Percentiles rank a stretch among this genome's conserved stretches.
Conservation (phyloP, 2,329 filamentous ascomycete species). For the Penicillium sp. region DNA sequence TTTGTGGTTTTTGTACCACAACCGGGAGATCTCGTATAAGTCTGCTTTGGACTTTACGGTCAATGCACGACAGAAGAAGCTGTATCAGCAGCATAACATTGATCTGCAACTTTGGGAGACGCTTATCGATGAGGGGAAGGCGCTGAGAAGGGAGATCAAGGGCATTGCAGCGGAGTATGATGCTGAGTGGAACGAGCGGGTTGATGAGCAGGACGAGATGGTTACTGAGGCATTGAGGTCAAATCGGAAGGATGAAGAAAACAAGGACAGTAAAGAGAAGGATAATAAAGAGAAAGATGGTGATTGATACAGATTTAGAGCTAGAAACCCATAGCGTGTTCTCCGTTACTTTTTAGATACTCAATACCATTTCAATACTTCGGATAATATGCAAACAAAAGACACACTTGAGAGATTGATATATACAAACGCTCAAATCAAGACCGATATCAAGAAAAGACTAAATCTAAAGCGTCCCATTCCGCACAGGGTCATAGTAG, state of each 20-base stretch:
- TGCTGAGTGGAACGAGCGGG: constrained; percentile 80
- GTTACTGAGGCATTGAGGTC: constrained; percentile 56
- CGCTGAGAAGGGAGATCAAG: constrained; percentile 75
- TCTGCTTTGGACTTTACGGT: constrained; percentile 86
- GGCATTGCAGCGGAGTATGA: constrained; percentile 82
- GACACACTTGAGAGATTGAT: background rate
- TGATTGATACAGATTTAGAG: background rate
- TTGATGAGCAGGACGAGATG: constrained; percentile 67
- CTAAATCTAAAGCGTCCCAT: constrained; percentile 29
- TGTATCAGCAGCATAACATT: constrained; percentile 76
- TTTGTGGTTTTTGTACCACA: constrained; percentile 91
- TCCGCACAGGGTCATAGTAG: constrained; percentile 45
- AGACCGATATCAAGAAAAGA: background rate
- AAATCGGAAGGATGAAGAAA: constrained; percentile 45
- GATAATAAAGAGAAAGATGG: constrained; percentile 28
- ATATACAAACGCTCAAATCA: constrained; percentile 2
- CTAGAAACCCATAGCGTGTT: background rate
- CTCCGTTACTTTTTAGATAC: background rate
- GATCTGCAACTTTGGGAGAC: constrained; percentile 75
- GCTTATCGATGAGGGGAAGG: constrained; percentile 76
- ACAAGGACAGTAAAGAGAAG: constrained; percentile 28
- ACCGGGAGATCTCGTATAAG: constrained; percentile 82
- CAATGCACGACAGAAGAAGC: constrained; percentile 69
- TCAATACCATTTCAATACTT: background rate
- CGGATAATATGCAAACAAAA: background rate